Evolutionary conservation across 345 rosid species (phyloP), one percentile per base, ranked within the genome.

Genomic region (Camelina hispida): DNA sequence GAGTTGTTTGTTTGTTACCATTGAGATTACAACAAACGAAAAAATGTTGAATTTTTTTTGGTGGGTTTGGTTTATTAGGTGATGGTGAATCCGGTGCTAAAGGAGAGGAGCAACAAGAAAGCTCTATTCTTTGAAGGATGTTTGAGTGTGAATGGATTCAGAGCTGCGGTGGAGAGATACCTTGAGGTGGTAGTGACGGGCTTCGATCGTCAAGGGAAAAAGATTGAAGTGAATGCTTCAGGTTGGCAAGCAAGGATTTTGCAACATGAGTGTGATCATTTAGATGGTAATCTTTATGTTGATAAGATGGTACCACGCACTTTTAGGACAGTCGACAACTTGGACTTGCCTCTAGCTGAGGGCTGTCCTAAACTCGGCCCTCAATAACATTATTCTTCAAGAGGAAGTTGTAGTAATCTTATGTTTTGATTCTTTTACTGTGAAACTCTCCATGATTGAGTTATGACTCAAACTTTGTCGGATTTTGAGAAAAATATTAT

Each of bases 221-320:
- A 73, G 25, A 84, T 94, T 22, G 79, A 82, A 82, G 87, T 91
- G 54, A 83, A 84, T 69, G 96, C 98, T 69, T 87, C 90, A 0
- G 98, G 98, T 40, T 91, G 98, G 97, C 93, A 88, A 71, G 96
- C 97, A 0, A 91, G 97, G 40, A 89, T 94, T 48, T 68, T 94
- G 73, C 97, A 94, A 67, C 98, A 94, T 4, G 98, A 94, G 42
- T 94, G 89, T 46, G 93, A 94, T 79, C 98, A 94, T 86, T 82
- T 91, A 75, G 91, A 87, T 44, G 98, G 98, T 81, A 84, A 83
- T 71, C 83, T 92, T 8, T 92, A 89, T 13, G 96, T 89, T 34
- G 97, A 93, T 80, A 90, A 88, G 86, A 91, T 91, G 96, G 72
- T 84, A 17, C 87, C 85, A 9, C 87, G 85, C 78, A 91, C 98